Evolutionary conservation across 768 basidiomycete genomes (phyloP), one percentile per base, ranked within the genome.

Genomic region (Stropharia rugosoannulata): DNA sequence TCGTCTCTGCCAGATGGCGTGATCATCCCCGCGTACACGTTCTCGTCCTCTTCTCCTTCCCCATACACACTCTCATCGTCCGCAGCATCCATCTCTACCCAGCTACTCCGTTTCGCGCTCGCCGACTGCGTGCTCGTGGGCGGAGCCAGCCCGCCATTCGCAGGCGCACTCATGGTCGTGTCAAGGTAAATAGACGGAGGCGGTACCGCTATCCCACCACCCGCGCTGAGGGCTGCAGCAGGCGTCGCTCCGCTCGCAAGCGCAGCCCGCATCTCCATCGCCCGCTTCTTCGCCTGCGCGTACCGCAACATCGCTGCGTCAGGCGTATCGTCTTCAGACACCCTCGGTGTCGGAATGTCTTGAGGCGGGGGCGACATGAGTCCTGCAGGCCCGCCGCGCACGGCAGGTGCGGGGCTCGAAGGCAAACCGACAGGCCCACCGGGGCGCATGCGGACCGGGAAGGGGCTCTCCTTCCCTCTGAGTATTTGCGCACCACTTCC

Each of bases 381-480:
- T 48, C 63, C 63, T 51, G 66, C 71, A 9, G 70, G 52, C 19
- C 67, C 68, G 5, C 57, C 61, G 37, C 52, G 64, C 32, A 32
- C 52, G 29, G 16, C 51, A 15, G 57, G 42, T 10, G 58, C 59
- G 10, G 41, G 18, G 1, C 45, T 44, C 8, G 54, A 51, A 18
- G 54, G 43, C 12, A 55, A 19, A 36, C 32, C 46, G 38, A 18
- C 39, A 18, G 67, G 47, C 55, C 72, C n/a, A 80, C 58, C 16
- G 80, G 80, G n/a, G 73, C 49, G 25, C 11, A 29, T 25, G 44
- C 5, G 45, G 22, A 46, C 45, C 19, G 83, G 82, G 69, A 84
- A 83, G 0, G 83, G 81, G 12, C 73, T 59, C 61, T 80, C 76
- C 38, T 75, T 73, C 11, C 82, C 83, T 13, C 83, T 72, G 56